phyloP scores from a whole-genome alignment of 345 rosid genomes.

The Pugionium cornutum region DNA sequence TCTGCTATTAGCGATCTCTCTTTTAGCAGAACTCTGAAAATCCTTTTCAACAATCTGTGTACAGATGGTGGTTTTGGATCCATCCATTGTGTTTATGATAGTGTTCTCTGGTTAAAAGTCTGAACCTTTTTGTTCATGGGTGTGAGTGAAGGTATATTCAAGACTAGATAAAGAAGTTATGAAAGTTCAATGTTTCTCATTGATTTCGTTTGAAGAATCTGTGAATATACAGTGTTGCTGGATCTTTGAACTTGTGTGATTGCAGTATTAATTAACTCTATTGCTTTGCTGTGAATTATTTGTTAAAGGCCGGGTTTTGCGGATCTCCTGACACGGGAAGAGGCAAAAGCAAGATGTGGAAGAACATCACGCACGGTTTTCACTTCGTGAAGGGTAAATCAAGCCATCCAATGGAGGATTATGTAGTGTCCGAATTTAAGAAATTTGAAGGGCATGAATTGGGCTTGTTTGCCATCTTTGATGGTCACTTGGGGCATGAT shows the following conservation, averaged over 20 bases:
- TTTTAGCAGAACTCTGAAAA: neutral
- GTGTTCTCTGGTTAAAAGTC: neutral
- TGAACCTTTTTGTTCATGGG: neutral
- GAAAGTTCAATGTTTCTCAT: neutral
- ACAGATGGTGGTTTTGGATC: neutral
- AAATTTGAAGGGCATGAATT: slow-evolving; percentile 52
- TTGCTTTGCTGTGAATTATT: slow-evolving; percentile 8
- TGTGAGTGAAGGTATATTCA: neutral
- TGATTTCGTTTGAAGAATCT: neutral
- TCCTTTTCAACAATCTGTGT: neutral
- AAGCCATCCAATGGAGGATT: slow-evolving; percentile 82
- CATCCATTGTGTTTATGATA: slow-evolving; percentile 1
- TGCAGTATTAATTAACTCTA: neutral
- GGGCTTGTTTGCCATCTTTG: slow-evolving; percentile 85
- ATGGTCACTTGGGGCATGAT: slow-evolving; percentile 86
- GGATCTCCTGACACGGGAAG: slow-evolving; percentile 64
- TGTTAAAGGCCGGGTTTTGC: slow-evolving; percentile 61
- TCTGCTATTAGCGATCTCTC: slow-evolving; percentile 3
- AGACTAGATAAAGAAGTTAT: neutral
- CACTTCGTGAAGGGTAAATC: slow-evolving; percentile 77
- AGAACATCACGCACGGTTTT: slow-evolving; percentile 67
- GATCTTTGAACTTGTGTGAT: neutral
- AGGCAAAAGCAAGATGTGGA: slow-evolving; percentile 71
- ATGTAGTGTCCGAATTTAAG: slow-evolving; percentile 61
- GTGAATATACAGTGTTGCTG: neutral